Conservation (phyloP, 805 yeast genomes). For the Candida germanica region DNA sequence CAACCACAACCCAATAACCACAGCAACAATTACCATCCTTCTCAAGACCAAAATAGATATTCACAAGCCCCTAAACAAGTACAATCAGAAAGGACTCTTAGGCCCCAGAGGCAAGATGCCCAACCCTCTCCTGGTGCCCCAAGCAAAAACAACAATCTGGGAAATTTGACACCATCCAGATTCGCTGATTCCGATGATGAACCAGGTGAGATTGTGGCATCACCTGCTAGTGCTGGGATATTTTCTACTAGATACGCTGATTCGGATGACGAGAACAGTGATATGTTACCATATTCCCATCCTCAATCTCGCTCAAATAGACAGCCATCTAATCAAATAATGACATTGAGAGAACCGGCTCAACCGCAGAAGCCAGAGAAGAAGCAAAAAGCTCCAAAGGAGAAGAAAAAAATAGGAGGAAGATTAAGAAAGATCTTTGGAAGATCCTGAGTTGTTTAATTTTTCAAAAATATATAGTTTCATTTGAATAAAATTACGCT, state of each 20-base stretch:
- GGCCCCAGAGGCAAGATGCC: not conserved
- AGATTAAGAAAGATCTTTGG: conserved; percentile 41
- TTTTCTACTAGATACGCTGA: conserved; percentile 26
- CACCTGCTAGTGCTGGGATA: conserved; percentile 12
- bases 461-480: conserved; percentile 1
- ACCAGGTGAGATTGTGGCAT: conserved; percentile 7
- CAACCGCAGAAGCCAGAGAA: conserved; percentile 2
- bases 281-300: conserved; percentile 9
- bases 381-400: conserved; percentile 16
- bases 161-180: conserved; percentile 36
- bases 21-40: not conserved
- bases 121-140: conserved; percentile 2
- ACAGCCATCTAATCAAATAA: conserved; percentile 4
- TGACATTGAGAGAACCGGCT: conserved; percentile 6
- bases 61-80: not conserved
- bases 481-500: too few species aligned
- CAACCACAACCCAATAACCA: not conserved
- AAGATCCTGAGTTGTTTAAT: conserved; percentile 13
- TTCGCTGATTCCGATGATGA: conserved; percentile 67
- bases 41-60: not conserved
- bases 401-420: conserved; percentile 35
- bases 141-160: conserved; percentile 3
- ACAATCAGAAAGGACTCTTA: not conserved
- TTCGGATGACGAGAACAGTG: conserved; percentile 26
- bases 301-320: conserved; percentile 12